These are phyloP conservation scores for Starmerella sirachaensis DNA, from an alignment of 805 yeast genomes.

Conservation along the genomic window DNA sequence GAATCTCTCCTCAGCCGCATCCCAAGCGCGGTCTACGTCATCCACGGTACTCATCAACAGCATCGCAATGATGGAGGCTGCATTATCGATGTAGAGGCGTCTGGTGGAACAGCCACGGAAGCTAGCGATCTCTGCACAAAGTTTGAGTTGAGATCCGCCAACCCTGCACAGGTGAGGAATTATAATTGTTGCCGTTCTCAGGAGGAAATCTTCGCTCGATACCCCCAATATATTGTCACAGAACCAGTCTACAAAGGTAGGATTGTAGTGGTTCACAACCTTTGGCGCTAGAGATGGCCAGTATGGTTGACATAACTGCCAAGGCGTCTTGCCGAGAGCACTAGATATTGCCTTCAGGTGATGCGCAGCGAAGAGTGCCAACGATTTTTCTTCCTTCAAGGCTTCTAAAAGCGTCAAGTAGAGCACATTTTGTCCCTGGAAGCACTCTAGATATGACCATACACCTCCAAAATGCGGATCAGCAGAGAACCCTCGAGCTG, in stretches of 20 bases:
- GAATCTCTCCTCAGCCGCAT: slow-evolving; percentile 13
- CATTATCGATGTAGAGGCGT: slow-evolving; percentile 38
- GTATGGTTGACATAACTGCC: slow-evolving; percentile 69
- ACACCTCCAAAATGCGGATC: not conserved
- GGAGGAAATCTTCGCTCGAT: slow-evolving; percentile 47
- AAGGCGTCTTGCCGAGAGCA: slow-evolving; percentile 50
- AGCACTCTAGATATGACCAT: slow-evolving; percentile 12
- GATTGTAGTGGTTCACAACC: slow-evolving; percentile 23
- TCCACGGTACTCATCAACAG: slow-evolving; percentile 29
- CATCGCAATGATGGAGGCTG: slow-evolving; percentile 17
- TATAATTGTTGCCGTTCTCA: slow-evolving; percentile 58
- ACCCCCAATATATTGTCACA: slow-evolving; percentile 52
- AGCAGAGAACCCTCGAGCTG: no score
- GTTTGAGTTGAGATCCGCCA: slow-evolving; percentile 45
- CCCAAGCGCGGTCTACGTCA: slow-evolving; percentile 12
- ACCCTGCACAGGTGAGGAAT: slow-evolving; percentile 59
- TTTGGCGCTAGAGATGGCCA: slow-evolving; percentile 33
- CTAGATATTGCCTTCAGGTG: slow-evolving; percentile 48
- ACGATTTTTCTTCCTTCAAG: slow-evolving; percentile 52
- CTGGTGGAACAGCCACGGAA: slow-evolving; percentile 37
- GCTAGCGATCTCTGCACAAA: slow-evolving; percentile 49
- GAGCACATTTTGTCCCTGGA: slow-evolving; percentile 13
- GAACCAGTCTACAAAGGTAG: slow-evolving; percentile 47
- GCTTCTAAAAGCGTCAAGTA: slow-evolving; percentile 48
- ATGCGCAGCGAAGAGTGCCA: slow-evolving; percentile 53